Base-by-base conservation (phyloP, 1,284 basidiomycete genomes). In the Ceratobasidium sp. region DNA sequence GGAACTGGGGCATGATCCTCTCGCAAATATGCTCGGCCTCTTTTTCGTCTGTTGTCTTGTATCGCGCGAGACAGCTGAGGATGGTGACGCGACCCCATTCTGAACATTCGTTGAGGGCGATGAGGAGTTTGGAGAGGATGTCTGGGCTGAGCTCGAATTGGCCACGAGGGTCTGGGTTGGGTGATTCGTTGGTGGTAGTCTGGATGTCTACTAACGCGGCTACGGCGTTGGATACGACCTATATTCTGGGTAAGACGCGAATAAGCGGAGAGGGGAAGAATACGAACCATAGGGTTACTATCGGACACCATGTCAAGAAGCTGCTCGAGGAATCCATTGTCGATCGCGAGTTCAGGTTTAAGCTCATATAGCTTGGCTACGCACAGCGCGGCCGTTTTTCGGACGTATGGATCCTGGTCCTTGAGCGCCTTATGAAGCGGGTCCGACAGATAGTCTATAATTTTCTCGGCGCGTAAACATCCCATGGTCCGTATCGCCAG, bases 21-120 rank as follows among this genome's bases (percentile, higher is more conserved):
- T 99, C 97, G 82, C 97, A 98, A 76, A 99, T 98, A 82, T 98
- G 96, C 81, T 99, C 98, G 80, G 93, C 93, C 84, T 99, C 98
- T 82, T 95, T 93, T 75, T 93, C 92, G 79, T 98, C 96, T 34
- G 86, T 84, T 0, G 95, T 88, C 63, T 86, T 86, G 82, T 98
- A 99, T 64, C 94, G 88, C 9, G 94, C 88, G 53, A 99, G 84
- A 0, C 94, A 94, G 75, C 92, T 92, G 71, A 99, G 84, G 64
- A 99, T 91, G 0, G 95, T 94, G 27, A 99, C 95, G 74, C 97
- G 89, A 41, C 97, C 97, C 97, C 97, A 99, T 84, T 99, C 97
- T 0, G 97, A 98, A 81, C 97, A 98, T 83, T 98, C 98, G 81
- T 98, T 98, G 43, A 99, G 86, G 1, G 97, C 97, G 69, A 98